Evolutionary conservation across 2,329 filamentous ascomycete species (phyloP).

Genomic region (Dryadomyces quercus-mongolicae): DNA sequence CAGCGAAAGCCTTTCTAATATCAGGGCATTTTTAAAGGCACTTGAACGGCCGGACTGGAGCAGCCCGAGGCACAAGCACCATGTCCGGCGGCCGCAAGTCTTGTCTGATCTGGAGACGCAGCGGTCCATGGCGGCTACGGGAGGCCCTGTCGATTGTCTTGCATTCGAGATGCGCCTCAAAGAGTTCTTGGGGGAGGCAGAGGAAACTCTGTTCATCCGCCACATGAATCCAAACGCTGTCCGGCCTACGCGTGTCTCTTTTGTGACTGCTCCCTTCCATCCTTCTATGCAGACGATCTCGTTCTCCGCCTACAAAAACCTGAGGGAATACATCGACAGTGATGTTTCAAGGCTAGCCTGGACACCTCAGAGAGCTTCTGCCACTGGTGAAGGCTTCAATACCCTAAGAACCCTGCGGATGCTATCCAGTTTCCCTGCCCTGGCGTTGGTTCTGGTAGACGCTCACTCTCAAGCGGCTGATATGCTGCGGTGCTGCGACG

Average conservation of each 20-base stretch:
- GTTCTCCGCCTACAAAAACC: neutral
- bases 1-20: neutral
- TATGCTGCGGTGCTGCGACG: neutral
- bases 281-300: neutral
- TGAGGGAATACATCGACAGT: neutral
- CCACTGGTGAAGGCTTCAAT: neutral
- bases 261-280: neutral
- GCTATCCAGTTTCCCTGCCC: slow-evolving; percentile 5
- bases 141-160: neutral
- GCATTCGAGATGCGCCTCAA: neutral
- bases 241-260: neutral
- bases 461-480: neutral
- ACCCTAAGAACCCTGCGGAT: slow-evolving; percentile 3
- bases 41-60: slow-evolving; percentile 3
- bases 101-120: neutral
- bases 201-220: neutral
- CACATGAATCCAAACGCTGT: neutral
- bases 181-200: neutral
- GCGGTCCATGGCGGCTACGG: neutral
- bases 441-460: neutral
- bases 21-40: neutral
- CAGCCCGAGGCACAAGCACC: neutral
- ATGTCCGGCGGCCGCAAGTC: neutral
- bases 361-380: neutral
- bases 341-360: neutral